Evolutionary conservation across 108 stramenopile genomes (phyloP), one percentile per base, ranked within the genome.

Genomic region (Poteriospumella lacustris): DNA sequence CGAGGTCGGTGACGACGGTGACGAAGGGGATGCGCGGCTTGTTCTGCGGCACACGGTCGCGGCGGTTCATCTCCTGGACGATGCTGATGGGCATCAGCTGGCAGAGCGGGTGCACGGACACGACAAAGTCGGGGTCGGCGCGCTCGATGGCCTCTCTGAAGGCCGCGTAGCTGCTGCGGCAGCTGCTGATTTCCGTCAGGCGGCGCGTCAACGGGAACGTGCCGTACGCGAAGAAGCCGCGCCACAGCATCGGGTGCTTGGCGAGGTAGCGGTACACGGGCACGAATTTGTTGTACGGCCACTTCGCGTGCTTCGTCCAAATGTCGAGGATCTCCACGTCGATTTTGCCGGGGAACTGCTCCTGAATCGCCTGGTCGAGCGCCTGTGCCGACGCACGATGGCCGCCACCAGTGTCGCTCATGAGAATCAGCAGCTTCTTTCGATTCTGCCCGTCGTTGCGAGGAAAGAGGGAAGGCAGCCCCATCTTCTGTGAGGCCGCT

Each of bases 381-480:
- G 94, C 89, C 78, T 94, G 91, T 29, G 96, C 93, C 12, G 92
- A 93, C 19, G 96, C 96, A 59, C 95, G 82, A 78, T 97, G 96
- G n/a, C 96, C 96, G 19, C 96, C 96, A n/a, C 96, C 96, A 0
- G 96, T 97, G 85, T 97, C 96, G 39, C 90, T 85, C 52, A 93
- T 93, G 24, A 97, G 81, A 78, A 97, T 95, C 40, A 97, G 81
- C 38, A 97, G 86, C 64, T 90, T 91, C 12, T 68, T 81, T 31
- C 33, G 29, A 64, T 64, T 64, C 9, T 5, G 36, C 15, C 60
- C 60, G 3, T 34, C 60, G 28, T 33, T 64, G 60, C n/a, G n/a
- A n/a, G n/a, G n/a, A n/a, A n/a, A n/a, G n/a, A n/a, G n/a, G n/a
- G n/a, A n/a, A n/a, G n/a, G n/a, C n/a, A n/a, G n/a, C n/a, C n/a